A percentile compares a stretch with the other conserved stretches of the same genome.
These are phyloP conservation scores for Alternaria longipes DNA, from an alignment of 2,329 filamentous ascomycete genomes.

Conservation along the genomic window DNA sequence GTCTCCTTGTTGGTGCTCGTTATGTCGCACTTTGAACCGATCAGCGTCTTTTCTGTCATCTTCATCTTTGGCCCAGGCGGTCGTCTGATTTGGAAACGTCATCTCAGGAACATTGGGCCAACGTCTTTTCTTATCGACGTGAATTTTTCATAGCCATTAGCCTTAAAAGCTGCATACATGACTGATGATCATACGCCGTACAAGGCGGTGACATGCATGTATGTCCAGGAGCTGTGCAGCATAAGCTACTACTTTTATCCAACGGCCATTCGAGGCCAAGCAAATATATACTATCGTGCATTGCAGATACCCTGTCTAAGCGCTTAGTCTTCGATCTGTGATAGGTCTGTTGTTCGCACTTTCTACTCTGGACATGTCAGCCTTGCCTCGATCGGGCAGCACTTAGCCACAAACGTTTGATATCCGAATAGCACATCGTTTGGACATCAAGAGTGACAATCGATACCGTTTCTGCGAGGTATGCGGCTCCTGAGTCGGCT, in stretches of 20 bases:
- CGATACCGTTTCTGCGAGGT: background rate
- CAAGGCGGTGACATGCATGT: background rate
- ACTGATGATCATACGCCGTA: background rate
- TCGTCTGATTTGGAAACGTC: background rate
- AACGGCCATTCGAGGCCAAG: background rate
- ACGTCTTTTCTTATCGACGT: background rate
- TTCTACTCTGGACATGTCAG: background rate
- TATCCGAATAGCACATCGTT: background rate
- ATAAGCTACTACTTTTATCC: background rate
- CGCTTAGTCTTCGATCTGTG: background rate
- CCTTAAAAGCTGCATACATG: background rate
- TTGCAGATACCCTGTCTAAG: background rate
- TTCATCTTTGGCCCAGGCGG: background rate
- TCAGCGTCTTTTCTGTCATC: background rate
- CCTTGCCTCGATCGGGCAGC: background rate
- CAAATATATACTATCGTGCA: background rate
- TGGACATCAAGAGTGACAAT: background rate
- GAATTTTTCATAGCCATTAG: background rate
- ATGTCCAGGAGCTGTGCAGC: background rate
- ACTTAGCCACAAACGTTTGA: background rate
- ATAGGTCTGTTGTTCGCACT: background rate
- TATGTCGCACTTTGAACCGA: background rate
- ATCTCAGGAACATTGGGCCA: background rate
- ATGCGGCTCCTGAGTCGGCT: background rate
- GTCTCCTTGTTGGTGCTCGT: constrained; percentile 1